Evolutionary conservation across 2,329 filamentous ascomycete species (phyloP), one percentile per base, ranked within the genome.

Genomic region (Botryotinia globosa): DNA sequence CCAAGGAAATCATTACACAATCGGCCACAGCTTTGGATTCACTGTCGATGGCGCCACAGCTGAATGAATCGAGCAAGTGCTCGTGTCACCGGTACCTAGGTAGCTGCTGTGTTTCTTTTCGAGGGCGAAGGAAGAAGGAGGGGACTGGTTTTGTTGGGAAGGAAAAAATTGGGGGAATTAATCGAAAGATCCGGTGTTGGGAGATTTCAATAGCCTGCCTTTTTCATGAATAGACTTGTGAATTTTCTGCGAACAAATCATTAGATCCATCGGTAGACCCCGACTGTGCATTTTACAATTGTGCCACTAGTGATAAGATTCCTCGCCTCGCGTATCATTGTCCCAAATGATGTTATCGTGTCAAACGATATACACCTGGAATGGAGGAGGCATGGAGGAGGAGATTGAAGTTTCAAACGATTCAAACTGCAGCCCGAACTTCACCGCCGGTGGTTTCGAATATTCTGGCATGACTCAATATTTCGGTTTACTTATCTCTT

Each of bases 11-110:
- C 66, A 75, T 58, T 78, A 75, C 73, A 75, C 74, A 22, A 74
- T 78, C 51, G 75, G 73, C 22, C 72, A 78, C 70, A 75, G 73
- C 58, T 76, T 74, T 69, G 72, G 72, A 20, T 76, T 74, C 45
- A 69, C 72, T n/a, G 39, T 68, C 12, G 48, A 68, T 18, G n/a
- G 37, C 29, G 54, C 29, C 37, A 44, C 34, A 44, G 10, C n/a
- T 14, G 20, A 68, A 20, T 68, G 42, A 48, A 6, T 42, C 12
- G 39, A 42, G 5, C 56, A 8, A n/a, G 7, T 32, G 29, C n/a
- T 8, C 18, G n/a, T 18, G 34, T 68, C 7, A 25, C 29, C 29
- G 42, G 5, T 34, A 34, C 34, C 34, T 6, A 34, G 34, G 18
- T 68, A 44, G 18, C n/a, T 42, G 34, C 37, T n/a, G 34, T 32